A percentile compares a stretch with the other conserved stretches of the same genome.
These are phyloP conservation scores for Penicillium sp. DNA, from an alignment of 2,329 filamentous ascomycete species.

Conservation along the genomic window DNA sequence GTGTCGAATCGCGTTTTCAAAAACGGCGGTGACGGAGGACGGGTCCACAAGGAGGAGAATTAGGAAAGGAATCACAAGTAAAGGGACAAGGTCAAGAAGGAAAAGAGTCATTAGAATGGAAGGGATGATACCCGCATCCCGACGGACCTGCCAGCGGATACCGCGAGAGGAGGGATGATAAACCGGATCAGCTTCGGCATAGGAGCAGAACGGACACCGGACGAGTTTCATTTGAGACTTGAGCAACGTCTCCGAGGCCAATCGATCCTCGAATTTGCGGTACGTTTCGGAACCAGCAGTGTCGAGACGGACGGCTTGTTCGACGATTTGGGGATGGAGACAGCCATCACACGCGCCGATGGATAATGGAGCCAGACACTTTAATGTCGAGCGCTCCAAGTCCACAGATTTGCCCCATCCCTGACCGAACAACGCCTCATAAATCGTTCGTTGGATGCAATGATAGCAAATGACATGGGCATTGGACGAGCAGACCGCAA, in stretches of 20 bases:
- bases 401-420: constrained; percentile 85
- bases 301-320: constrained; percentile 72
- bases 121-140: constrained; percentile 58
- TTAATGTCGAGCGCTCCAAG: constrained; percentile 72
- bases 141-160: constrained; percentile 63
- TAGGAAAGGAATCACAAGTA: constrained; percentile 59
- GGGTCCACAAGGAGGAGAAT: constrained; percentile 64
- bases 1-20: constrained; percentile 68
- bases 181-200: constrained; percentile 84
- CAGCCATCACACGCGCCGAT: constrained; percentile 73
- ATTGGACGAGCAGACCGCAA: constrained; percentile 51
- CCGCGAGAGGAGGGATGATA: constrained; percentile 64
- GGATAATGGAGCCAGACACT: constrained; percentile 78
- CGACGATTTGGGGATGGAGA: constrained; percentile 72
- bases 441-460: constrained; percentile 81
- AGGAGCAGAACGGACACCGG: constrained; percentile 87
- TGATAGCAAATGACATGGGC: constrained; percentile 62
- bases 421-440: constrained; percentile 91
- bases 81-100: constrained; percentile 51
- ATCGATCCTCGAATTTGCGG: constrained; percentile 76
- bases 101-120: constrained; percentile 56
- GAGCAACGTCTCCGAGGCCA: constrained; percentile 76
- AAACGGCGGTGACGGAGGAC: constrained; percentile 55
- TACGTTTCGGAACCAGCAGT: constrained; percentile 74
- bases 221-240: constrained; percentile 77